A percentile compares a stretch with the other conserved stretches of the same genome.
Evolutionary conservation across 768 basidiomycete species (phyloP).

Genomic region (Megacollybia marginata): DNA sequence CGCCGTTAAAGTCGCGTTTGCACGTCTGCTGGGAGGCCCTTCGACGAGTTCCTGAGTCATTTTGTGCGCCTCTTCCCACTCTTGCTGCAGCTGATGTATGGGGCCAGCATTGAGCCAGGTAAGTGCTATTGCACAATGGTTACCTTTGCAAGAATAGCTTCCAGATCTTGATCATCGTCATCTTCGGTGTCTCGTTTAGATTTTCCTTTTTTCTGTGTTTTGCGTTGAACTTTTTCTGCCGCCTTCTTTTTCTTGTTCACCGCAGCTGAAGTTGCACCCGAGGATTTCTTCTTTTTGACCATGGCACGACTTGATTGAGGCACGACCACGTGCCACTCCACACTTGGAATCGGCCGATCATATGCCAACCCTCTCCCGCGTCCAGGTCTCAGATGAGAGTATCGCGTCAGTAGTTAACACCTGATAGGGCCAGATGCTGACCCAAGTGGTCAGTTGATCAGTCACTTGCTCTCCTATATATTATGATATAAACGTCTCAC

Average conservation of each 20-base stretch:
- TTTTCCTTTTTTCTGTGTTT: conserved; percentile 57
- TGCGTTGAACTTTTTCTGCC: conserved; percentile 60
- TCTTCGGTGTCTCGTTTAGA: conserved; percentile 42
- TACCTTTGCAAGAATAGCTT: conserved; percentile 78
- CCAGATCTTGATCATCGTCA: conserved; percentile 72
- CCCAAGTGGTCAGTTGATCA: too few relatives aligned
- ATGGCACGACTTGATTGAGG: conserved; percentile 18
- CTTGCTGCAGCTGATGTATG: conserved; percentile 59
- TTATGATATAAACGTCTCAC: too few relatives aligned
- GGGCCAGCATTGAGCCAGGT: too few relatives aligned
- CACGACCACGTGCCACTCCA: too few relatives aligned
- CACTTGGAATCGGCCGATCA: too few relatives aligned
- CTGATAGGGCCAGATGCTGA: too few relatives aligned
- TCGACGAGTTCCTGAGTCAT: conserved; percentile 83
- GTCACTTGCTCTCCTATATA: too few relatives aligned
- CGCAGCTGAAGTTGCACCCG: conserved; percentile 38
- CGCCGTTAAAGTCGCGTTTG: conserved; percentile 74
- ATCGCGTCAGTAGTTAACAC: too few relatives aligned
- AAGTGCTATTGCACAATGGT: conserved; percentile 3
- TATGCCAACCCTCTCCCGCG: too few relatives aligned
- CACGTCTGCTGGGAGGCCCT: conserved; percentile 76
- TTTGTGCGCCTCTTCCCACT: conserved; percentile 77
- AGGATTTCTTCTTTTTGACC: conserved; percentile 46
- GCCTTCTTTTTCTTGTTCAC: conserved; percentile 63
- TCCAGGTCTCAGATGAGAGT: too few relatives aligned